phyloP scores from a whole-genome alignment of 108 stramenopile species.

The Craspedostauros australis region DNA sequence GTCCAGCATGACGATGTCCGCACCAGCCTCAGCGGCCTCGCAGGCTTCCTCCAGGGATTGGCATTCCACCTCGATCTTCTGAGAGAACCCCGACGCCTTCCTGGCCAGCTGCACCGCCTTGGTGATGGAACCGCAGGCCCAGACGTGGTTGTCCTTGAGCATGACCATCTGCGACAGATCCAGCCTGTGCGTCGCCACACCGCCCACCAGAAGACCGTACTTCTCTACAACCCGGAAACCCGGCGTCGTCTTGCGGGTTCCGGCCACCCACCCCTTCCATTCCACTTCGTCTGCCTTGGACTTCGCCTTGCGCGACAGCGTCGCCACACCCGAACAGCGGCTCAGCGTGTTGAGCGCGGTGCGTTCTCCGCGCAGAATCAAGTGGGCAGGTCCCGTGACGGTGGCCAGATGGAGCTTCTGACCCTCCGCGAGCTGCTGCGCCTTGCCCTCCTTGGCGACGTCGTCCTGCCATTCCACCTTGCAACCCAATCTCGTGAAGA shows the following conservation, averaged over 20 bases:
- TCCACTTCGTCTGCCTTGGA: conserved; percentile 32
- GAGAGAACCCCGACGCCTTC: conserved; percentile 88
- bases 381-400: conserved; percentile 83
- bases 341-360: conserved; percentile 93
- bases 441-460: conserved; percentile 64
- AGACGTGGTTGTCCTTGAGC: conserved; percentile 98
- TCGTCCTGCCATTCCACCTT: conserved; percentile 64
- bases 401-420: conserved; percentile 79
- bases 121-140: conserved; percentile 85
- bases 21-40: conserved; percentile 88
- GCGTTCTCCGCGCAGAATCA: conserved; percentile 91
- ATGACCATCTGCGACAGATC: conserved; percentile 99
- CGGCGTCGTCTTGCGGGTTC: conserved; percentile 98
- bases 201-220: conserved; percentile 96
- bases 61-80: conserved; percentile 99
- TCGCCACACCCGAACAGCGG: conserved; percentile 96
- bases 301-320: conserved; percentile 29
- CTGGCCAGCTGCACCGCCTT: conserved; percentile 84
- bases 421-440: conserved; percentile 15
- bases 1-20: conserved; percentile 97
- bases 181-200: conserved; percentile 90
- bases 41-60: conserved; percentile 82
- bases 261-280: conserved; percentile 94
- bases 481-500: conserved; percentile 81
- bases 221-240: conserved; percentile 98